These are phyloP conservation scores for Zygoascus ofunaensis DNA, from an alignment of 805 yeast genomes.

Conservation along the genomic window DNA sequence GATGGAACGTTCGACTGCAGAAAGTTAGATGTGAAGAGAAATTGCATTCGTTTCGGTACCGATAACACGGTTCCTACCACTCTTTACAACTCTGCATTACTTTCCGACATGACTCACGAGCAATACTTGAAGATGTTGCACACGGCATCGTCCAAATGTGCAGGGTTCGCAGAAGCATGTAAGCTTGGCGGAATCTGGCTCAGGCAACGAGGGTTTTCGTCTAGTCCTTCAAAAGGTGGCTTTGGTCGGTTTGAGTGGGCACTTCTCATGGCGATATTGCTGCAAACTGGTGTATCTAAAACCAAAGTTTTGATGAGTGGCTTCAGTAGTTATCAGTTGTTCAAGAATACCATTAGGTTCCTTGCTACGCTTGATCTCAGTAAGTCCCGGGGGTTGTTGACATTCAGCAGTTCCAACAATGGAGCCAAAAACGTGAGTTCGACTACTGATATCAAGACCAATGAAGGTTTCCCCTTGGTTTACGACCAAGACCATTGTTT, in stretches of 20 bases:
- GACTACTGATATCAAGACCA: slow-evolving; percentile 4
- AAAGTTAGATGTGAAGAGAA: slow-evolving; percentile 70
- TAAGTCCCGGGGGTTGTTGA: slow-evolving; percentile 14
- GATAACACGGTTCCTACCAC: slow-evolving; percentile 59
- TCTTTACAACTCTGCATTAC: slow-evolving; percentile 70
- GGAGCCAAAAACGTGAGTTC: background rate
- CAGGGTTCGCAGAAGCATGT: slow-evolving; percentile 79
- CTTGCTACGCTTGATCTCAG: slow-evolving; percentile 71
- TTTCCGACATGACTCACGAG: slow-evolving; percentile 59
- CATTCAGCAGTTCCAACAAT: slow-evolving; percentile 7
- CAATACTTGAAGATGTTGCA: slow-evolving; percentile 68
- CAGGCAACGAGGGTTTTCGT: slow-evolving; percentile 70
- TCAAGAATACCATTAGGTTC: slow-evolving; percentile 78
- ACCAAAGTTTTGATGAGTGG: slow-evolving; percentile 75
- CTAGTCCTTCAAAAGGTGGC: slow-evolving; percentile 51
- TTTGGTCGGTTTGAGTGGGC: slow-evolving; percentile 92
- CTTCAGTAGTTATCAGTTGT: slow-evolving; percentile 85
- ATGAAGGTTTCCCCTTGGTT: slow-evolving; percentile 7
- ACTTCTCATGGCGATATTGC: slow-evolving; percentile 64
- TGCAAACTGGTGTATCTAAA: slow-evolving; percentile 72
- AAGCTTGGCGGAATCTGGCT: slow-evolving; percentile 85
- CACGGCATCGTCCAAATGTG: slow-evolving; percentile 64
- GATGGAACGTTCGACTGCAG: slow-evolving; percentile 60
- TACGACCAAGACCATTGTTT: slow-evolving; percentile 36
- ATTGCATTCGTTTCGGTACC: slow-evolving; percentile 57